phyloP scores from a whole-genome alignment of 1,284 basidiomycete species.

The Papiliotrema terrestris region DNA sequence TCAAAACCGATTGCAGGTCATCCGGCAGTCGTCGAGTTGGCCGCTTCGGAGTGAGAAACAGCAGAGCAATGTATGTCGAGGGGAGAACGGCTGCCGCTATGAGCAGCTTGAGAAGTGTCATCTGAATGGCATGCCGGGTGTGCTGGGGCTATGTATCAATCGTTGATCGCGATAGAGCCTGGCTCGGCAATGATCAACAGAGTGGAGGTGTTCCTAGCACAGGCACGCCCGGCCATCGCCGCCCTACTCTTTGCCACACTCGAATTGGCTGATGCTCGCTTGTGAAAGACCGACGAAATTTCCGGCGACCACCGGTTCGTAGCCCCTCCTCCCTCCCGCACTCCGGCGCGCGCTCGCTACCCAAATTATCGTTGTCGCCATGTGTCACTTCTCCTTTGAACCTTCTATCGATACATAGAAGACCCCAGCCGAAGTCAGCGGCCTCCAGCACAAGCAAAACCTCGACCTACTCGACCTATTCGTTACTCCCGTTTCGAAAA shows the following conservation, averaged over 20 bases:
- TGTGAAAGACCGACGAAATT: neutral
- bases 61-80: neutral
- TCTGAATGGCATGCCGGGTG: neutral
- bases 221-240: neutral
- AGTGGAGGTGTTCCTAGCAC: too few relatives aligned
- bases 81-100: neutral
- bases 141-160: too few relatives aligned
- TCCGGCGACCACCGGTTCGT: neutral
- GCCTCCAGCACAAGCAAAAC: conserved; percentile 23
- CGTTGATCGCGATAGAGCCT: too few relatives aligned
- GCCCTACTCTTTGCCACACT: neutral
- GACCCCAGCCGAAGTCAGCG: conserved; percentile 18
- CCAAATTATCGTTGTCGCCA: neutral
- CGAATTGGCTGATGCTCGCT: neutral
- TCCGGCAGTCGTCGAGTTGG: neutral
- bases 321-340: neutral
- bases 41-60: neutral
- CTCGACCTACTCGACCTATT: conserved; percentile 6
- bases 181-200: too few relatives aligned
- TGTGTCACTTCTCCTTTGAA: neutral
- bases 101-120: neutral
- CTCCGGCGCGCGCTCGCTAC: neutral
- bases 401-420: neutral
- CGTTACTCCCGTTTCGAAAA: conserved; percentile 2
- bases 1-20: conserved; percentile 13